Base-by-base conservation (phyloP, 352 stramenopile species). In the Plasmopara halstedii region DNA sequence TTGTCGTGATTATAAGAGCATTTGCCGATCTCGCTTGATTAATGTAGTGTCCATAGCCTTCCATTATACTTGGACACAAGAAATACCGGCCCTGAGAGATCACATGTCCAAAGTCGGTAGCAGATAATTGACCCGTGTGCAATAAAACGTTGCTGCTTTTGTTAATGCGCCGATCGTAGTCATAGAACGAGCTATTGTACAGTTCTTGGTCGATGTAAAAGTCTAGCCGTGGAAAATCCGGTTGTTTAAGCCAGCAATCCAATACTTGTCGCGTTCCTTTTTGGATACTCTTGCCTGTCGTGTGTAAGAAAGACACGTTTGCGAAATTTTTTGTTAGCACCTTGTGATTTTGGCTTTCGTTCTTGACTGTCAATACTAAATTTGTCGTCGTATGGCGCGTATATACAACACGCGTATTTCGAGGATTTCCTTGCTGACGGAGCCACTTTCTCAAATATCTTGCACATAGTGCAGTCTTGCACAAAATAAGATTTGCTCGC, bases 41-140 rank as follows among this genome's bases (percentile, higher is more conserved):
- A 35, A 83, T 73, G 44, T 80, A 83, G 52, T 83, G 71, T 4
- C 68, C 68, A 39, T 79, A 83, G 13, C 63, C 67, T 39, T 79
- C 70, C 53, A 69, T 53, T 20, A 59, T 44, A 29, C 70, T 82
- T n/a, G 70, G 65, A 43, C 67, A 78, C 19, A 44, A 39, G 17
- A 32, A 37, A 37, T 45, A 38, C 61, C 70, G 8, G 47, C 33
- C 5, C 34, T 78, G 58, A 1, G 62, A 20, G 32, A 76, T 58
- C 6, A 79, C 9, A 11, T 60, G 50, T 4, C 61, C 67, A 26
- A 76, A 78, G 3, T 51, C 34, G 3, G 35, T 29, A 18, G 37
- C 44, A 19, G 3, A 63, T 18, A 11, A 47, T 19, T 22, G 77
- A 34, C 27, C 61, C 41, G 1, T 53, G 60, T 2, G 54, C 40